Conservation (phyloP, 176 grass and related monocot species). For the Metroxylon sagu region DNA sequence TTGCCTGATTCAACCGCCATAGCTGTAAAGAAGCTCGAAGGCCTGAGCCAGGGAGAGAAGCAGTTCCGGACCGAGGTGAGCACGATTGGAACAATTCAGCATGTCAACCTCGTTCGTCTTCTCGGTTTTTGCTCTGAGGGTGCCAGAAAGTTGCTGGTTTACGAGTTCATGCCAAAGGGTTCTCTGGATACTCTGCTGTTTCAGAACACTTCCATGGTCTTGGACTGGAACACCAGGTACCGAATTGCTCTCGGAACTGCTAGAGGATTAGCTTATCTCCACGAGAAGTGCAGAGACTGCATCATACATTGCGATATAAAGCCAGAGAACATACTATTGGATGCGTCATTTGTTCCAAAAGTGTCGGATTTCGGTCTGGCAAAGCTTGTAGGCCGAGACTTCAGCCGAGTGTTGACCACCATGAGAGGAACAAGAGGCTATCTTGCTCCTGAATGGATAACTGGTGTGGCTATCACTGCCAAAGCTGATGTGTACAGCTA, state of each 20-base stretch:
- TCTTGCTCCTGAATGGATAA: conserved; percentile 87
- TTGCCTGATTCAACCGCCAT: conserved; percentile 55
- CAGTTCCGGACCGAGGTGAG: conserved; percentile 94
- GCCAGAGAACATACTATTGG: conserved; percentile 87
- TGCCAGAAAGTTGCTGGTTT: conserved; percentile 49
- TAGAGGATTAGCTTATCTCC: conserved; percentile 67
- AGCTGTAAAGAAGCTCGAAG: conserved; percentile 71
- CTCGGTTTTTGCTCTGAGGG: conserved; percentile 77
- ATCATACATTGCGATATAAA: conserved; percentile 92
- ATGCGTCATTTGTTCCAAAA: conserved; percentile 57
- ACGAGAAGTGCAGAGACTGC: conserved; percentile 76
- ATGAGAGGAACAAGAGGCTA: conserved; percentile 86
- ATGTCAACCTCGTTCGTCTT: conserved; percentile 70
- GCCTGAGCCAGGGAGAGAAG: conserved; percentile 75
- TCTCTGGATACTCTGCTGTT: conserved; percentile 69
- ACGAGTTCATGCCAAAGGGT: conserved; percentile 75
- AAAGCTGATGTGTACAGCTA: conserved; percentile 90
- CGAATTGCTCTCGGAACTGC: conserved; percentile 70
- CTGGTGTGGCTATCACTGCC: conserved; percentile 48
- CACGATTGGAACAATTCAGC: conserved; percentile 69
- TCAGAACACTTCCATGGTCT: conserved; percentile 18
- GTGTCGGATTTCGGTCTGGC: conserved; percentile 77
- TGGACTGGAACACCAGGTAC: conserved; percentile 51
- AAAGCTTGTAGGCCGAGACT: conserved; percentile 70
- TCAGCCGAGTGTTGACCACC: conserved; percentile 77